Base-by-base conservation (phyloP, 2,329 filamentous ascomycete genomes). In the Ceratocystiopsis sp. region DNA sequence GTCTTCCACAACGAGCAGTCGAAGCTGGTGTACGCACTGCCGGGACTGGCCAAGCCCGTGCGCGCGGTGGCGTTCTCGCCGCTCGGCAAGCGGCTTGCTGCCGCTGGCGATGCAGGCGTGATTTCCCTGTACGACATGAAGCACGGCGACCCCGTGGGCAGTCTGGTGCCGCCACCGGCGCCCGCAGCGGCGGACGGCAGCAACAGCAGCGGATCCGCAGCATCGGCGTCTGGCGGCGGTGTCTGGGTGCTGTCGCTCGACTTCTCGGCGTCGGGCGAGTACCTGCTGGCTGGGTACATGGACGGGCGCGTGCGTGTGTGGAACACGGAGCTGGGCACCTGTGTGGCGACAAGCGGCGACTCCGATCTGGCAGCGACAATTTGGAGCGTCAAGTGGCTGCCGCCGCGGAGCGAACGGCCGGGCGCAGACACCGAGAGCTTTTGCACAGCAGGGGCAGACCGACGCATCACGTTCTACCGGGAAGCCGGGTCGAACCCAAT, bases 231-330 rank as follows among this genome's bases (percentile, higher is more conserved):
- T 8, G 25, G 25, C 25, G 25, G 25, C 9, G 25, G 25, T 11
- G 80, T 84, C 6, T 98, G 89, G 91, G 78, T 98, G 51, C 82
- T 89, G 48, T 81, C 81, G 32, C 67, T 96, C 37, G 85, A 94
- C 58, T 98, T 89, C 85, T 96, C 80, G 58, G 75, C 84, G 55
- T 93, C 83, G 5, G 91, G 91, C 40, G 89, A 96, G 61, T 94
- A 84, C 59, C 66, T 98, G 13, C 68, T 96, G 3, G 93, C 82
- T 55, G 84, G 85, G 40, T 78, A 82, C 2, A 85, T 93, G 59
- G 87, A 96, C 56, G 89, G 91, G 35, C 95, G 93, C 60, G 84
- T 83, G 47, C 95, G 94, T 61, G 83, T 96, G 29, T 98, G 91
- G 91, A 89, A 84, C 29, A 74, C 95, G 46, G 86, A 94, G 53